phyloP scores from a whole-genome alignment of 2,329 filamentous ascomycete genomes.

The Pseudocercospora cruenta region DNA sequence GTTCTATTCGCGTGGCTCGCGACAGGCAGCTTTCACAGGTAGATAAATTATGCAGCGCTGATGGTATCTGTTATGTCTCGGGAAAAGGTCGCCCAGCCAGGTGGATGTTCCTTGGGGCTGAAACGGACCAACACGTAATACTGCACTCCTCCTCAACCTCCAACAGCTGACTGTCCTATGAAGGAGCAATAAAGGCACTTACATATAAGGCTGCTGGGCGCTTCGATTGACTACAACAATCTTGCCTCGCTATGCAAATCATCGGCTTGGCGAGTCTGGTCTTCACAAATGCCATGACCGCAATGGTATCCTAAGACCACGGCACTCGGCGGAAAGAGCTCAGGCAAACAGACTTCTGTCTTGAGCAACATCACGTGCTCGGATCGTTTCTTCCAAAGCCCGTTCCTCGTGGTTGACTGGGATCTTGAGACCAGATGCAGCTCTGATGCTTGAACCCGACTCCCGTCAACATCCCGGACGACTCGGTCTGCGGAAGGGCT shows the following conservation, averaged over 20 bases:
- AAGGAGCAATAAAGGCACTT: neutral
- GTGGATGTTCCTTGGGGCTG: neutral
- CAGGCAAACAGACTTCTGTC: neutral
- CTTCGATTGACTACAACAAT: neutral
- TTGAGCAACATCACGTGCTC: neutral
- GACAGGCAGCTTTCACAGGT: neutral
- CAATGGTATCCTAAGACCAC: neutral
- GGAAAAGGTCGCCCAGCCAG: neutral
- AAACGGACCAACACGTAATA: neutral
- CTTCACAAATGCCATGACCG: neutral
- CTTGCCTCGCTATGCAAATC: neutral
- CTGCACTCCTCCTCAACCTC: neutral
- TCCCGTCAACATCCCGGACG: neutral
- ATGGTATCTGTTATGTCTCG: neutral
- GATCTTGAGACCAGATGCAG: neutral
- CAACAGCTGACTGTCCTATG: neutral
- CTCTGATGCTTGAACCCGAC: neutral
- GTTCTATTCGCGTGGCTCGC: neutral
- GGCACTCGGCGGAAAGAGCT: constrained; percentile 1
- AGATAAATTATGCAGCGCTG: neutral
- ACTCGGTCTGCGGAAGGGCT: neutral
- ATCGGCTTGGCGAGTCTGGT: neutral
- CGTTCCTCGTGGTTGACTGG: constrained; percentile 1
- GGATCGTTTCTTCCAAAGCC: neutral
- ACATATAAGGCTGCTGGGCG: neutral